Evolutionary conservation across 2,329 filamentous ascomycete genomes (phyloP).

Genomic region (Basipetospora chlamydospora): DNA sequence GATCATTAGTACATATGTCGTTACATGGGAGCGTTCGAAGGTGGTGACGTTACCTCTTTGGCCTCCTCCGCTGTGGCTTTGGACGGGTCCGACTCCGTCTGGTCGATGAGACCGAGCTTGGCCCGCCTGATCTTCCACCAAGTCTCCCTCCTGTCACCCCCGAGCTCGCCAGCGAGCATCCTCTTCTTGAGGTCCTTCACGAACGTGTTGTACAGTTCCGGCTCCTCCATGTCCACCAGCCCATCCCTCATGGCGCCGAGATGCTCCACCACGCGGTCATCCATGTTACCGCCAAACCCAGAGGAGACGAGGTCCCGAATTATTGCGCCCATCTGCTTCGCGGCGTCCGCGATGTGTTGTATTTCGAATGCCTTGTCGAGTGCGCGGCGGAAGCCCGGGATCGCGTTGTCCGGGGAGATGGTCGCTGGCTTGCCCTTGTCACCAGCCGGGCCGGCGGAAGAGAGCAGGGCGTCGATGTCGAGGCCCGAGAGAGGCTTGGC

Average conservation of each 20-base stretch:
- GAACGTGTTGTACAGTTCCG: constrained; percentile 62
- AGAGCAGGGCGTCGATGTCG: constrained; percentile 67
- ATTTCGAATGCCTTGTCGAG: constrained; percentile 47
- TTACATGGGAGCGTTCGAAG: too few species aligned
- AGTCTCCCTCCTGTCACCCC: constrained; percentile 66
- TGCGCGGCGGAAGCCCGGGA: constrained; percentile 81
- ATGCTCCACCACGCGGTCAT: constrained; percentile 60
- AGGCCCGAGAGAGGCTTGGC: constrained; percentile 81
- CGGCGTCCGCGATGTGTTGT: constrained; percentile 48
- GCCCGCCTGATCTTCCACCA: constrained; percentile 61
- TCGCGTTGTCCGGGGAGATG: constrained; percentile 53
- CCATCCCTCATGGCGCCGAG: constrained; percentile 67
- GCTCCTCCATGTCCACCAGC: constrained; percentile 60
- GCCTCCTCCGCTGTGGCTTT: constrained; percentile 57
- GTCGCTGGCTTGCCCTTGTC: background rate
- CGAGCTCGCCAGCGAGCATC: constrained; percentile 53
- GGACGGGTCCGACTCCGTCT: constrained; percentile 45
- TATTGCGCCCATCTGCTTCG: constrained; percentile 60
- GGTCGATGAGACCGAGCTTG: constrained; percentile 59
- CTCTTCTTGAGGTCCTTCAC: constrained; percentile 56
- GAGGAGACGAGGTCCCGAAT: constrained; percentile 53
- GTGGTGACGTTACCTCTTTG: constrained; percentile 31
- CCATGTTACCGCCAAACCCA: constrained; percentile 62
- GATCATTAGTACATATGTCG: background rate
- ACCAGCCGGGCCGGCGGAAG: constrained; percentile 8